Conservation (phyloP, 129 eudicot species). For the Artemisia argyi region DNA sequence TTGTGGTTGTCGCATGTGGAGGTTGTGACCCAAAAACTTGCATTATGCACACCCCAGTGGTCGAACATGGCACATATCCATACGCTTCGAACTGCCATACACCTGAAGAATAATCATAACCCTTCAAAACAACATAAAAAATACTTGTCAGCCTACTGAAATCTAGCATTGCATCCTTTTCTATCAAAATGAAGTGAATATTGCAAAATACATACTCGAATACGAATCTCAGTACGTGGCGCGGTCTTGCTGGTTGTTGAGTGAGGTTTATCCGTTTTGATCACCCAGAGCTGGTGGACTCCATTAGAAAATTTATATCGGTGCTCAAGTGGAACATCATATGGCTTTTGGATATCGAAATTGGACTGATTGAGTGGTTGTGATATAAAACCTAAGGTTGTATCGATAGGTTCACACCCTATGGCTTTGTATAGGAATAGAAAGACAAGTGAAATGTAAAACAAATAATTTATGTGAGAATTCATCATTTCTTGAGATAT, state of each 20-base stretch:
- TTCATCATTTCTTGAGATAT: conserved; percentile 7
- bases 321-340: conserved; percentile 31
- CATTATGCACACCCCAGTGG: conserved; percentile 45
- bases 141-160: background rate
- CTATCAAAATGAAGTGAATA: background rate
- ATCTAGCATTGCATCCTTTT: background rate
- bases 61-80: conserved; percentile 33
- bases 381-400: conserved; percentile 36
- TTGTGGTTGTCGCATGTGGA: conserved; percentile 38
- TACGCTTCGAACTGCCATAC: conserved; percentile 50
- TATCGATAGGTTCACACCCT: conserved; percentile 23
- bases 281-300: conserved; percentile 54
- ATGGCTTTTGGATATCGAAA: conserved; percentile 39
- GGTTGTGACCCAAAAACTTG: conserved; percentile 44
- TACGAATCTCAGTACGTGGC: conserved; percentile 48
- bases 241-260: conserved; percentile 30
- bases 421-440: conserved; percentile 3
- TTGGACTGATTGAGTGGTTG: conserved; percentile 37
- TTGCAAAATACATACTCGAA: conserved; percentile 17
- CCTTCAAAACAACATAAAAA: conserved; percentile 20
- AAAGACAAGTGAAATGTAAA: conserved; percentile 6
- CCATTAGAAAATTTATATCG: conserved; percentile 39
- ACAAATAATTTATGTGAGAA: background rate
- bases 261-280: conserved; percentile 43
- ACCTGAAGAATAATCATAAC: conserved; percentile 41